Evolutionary conservation across 2,329 filamentous ascomycete genomes (phyloP).

Genomic region (Cercospora sesami): DNA sequence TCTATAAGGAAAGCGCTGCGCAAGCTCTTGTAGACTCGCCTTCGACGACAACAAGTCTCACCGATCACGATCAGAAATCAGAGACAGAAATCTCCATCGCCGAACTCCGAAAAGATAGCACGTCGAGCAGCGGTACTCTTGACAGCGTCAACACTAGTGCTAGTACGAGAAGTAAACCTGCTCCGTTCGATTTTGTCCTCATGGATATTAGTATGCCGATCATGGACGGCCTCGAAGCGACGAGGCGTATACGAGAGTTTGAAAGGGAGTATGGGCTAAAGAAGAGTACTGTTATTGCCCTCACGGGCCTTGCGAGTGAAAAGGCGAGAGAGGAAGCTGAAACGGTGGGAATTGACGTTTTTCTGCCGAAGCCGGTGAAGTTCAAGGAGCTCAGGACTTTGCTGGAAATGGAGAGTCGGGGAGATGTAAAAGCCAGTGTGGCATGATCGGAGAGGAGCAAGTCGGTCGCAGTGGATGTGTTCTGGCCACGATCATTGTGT

Average conservation of each 20-base stretch:
- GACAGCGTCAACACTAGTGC: not conserved
- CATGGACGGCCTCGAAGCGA: constrained; percentile 39
- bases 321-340: constrained; percentile 34
- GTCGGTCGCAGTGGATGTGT: too few species aligned
- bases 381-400: constrained; percentile 31
- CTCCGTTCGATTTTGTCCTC: constrained; percentile 43
- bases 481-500: too few species aligned
- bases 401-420: constrained; percentile 15
- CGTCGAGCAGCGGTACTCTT: not conserved
- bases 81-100: not conserved
- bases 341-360: constrained; percentile 34
- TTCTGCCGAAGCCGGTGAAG: constrained; percentile 37
- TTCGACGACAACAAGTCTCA: not conserved
- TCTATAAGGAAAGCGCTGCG: constrained; percentile 9
- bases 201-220: constrained; percentile 49
- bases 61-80: not conserved
- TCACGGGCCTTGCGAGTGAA: constrained; percentile 35
- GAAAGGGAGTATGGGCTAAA: constrained; percentile 28
- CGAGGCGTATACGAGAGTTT: constrained; percentile 33
- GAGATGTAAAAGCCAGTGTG: constrained; percentile 7
- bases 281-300: constrained; percentile 29
- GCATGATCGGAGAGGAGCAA: not conserved
- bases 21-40: not conserved
- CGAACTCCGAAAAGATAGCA: constrained; percentile 5
- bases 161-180: constrained; percentile 6